phyloP scores from a whole-genome alignment of 2,329 filamentous ascomycete genomes.

The Fusarium illudens region DNA sequence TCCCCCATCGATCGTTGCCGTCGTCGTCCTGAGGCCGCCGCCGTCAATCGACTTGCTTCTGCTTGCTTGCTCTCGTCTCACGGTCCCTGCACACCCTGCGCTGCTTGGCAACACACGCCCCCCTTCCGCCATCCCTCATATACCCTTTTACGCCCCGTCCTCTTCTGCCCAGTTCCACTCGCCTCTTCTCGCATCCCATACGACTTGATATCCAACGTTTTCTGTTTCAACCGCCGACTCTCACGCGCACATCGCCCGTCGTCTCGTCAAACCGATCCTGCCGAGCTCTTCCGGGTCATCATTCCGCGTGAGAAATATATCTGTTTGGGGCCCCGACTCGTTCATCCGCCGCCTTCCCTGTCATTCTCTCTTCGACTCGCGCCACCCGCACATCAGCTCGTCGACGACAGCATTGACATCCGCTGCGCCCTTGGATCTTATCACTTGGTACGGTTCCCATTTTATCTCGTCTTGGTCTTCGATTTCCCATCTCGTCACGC shows the following conservation, averaged over 20 bases:
- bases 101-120: constrained; percentile 8
- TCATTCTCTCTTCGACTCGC: constrained; percentile 19
- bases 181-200: constrained; percentile 31
- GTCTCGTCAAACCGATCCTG: constrained; percentile 13
- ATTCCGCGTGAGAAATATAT: constrained; percentile 30
- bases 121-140: constrained; percentile 37
- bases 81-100: constrained; percentile 22
- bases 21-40: constrained; percentile 36
- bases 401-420: constrained; percentile 25
- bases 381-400: constrained; percentile 25
- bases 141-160: constrained; percentile 40
- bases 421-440: constrained; percentile 20
- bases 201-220: constrained; percentile 20
- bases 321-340: constrained; percentile 7
- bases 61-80: background rate
- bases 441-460: constrained; percentile 38
- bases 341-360: constrained; percentile 24
- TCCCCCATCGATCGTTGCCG: constrained; percentile 6
- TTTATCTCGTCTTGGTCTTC: constrained; percentile 28
- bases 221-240: constrained; percentile 20
- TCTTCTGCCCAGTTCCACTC: constrained; percentile 39
- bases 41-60: constrained; percentile 17
- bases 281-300: constrained; percentile 11
- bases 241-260: constrained; percentile 22
- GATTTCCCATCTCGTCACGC: constrained; percentile 13